A percentile compares a stretch with the other conserved stretches of the same genome.
phyloP scores from a whole-genome alignment of 495 filamentous ascomycete species.

The Penicillium paradoxum region DNA sequence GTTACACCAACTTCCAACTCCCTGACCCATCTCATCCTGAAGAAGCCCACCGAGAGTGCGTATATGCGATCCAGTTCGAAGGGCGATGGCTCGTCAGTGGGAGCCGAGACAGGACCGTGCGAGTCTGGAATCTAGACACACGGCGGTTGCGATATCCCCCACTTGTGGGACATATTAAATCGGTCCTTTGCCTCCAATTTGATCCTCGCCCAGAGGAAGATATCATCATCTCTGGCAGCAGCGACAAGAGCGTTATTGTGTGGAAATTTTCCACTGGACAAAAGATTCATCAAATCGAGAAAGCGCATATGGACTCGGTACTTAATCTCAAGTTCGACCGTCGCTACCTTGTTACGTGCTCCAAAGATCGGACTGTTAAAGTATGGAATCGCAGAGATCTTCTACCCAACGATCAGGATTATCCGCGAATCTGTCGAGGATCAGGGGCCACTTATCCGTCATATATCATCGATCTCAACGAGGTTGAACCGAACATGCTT shows the following conservation, averaged over 20 bases:
- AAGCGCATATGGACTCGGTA: constrained; percentile 84
- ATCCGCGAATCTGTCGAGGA: constrained; percentile 43
- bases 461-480: constrained; percentile 50
- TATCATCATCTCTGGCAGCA: constrained; percentile 88
- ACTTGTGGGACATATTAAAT: constrained; percentile 71
- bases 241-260: constrained; percentile 80
- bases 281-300: constrained; percentile 62
- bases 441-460: constrained; percentile 44
- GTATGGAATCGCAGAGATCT: constrained; percentile 82
- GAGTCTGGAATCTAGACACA: constrained; percentile 86
- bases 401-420: constrained; percentile 61
- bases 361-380: constrained; percentile 94
- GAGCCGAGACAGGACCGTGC: constrained; percentile 79
- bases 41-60: constrained; percentile 86
- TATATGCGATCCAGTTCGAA: constrained; percentile 89
- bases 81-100: constrained; percentile 87
- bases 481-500: constrained; percentile 41
- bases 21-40: constrained; percentile 75
- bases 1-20: constrained; percentile 80
- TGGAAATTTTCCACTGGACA: constrained; percentile 92
- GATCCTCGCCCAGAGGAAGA: constrained; percentile 89
- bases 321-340: constrained; percentile 94
- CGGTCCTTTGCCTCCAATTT: constrained; percentile 93
- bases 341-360: constrained; percentile 88
- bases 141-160: constrained; percentile 67